These are phyloP conservation scores for Sicyos edulis DNA, from an alignment of 306 rosid genomes.

Conservation along the genomic window DNA sequence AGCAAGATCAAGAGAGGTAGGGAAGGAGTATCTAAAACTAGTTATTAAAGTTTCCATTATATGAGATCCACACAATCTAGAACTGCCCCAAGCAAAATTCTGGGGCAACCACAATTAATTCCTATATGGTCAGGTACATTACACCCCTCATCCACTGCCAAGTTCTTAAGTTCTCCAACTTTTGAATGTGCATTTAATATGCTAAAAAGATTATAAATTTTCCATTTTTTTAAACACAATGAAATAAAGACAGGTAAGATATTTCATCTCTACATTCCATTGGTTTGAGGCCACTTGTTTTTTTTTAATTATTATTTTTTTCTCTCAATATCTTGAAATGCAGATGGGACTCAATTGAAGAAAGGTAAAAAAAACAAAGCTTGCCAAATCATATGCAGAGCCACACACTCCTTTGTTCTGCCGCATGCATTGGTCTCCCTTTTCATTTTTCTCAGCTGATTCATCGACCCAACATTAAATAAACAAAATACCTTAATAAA, in stretches of 20 bases:
- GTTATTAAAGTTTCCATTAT: neutral
- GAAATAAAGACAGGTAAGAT: neutral
- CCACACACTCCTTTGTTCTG: neutral
- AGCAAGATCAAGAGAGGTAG: neutral
- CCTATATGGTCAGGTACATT: slow-evolving; percentile 13
- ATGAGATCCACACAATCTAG: neutral
- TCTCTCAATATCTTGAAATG: slow-evolving; percentile 5
- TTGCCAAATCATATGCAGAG: neutral
- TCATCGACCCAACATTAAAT: neutral
- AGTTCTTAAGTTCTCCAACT: slow-evolving; percentile 5
- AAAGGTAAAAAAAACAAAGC: neutral
- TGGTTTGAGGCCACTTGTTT: slow-evolving; percentile 8
- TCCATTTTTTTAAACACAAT: neutral
- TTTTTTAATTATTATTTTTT: too few species aligned
- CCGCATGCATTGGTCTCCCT: slow-evolving; percentile 16
- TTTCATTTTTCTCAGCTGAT: neutral
- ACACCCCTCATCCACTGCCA: neutral
- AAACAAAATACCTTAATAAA: neutral
- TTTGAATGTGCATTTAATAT: slow-evolving; percentile 19
- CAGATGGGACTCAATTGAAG: slow-evolving; percentile 17
- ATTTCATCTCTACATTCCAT: slow-evolving; percentile 10
- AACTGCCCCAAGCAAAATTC: slow-evolving; percentile 13
- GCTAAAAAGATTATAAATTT: neutral
- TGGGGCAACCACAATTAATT: slow-evolving; percentile 17
- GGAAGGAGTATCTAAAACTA: slow-evolving; percentile 9